These are phyloP conservation scores for Gomphus bonarii DNA, from an alignment of 1,284 basidiomycete species.

Conservation along the genomic window DNA sequence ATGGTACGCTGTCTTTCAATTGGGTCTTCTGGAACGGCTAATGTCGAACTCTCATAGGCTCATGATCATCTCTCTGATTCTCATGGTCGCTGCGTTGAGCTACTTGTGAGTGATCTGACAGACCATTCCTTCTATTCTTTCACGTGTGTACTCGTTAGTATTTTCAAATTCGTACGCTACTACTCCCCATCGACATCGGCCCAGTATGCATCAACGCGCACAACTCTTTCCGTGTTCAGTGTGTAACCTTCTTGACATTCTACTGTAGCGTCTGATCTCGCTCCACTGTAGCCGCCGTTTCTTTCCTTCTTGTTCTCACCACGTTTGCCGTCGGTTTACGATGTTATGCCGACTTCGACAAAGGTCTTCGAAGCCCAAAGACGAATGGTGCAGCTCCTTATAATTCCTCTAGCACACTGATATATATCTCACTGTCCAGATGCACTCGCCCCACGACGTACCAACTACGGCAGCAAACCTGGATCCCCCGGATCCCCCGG, in stretches of 20 bases:
- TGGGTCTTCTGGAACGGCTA: slow-evolving; percentile 8
- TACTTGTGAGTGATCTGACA: slow-evolving; percentile 44
- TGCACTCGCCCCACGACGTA: slow-evolving; percentile 1
- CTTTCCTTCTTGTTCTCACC: slow-evolving; percentile 59
- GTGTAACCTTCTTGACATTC: slow-evolving; percentile 21
- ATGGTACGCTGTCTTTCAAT: slow-evolving; percentile 34
- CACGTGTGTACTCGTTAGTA: slow-evolving; percentile 19
- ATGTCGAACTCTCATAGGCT: slow-evolving; percentile 31
- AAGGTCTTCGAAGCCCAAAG: slow-evolving; percentile 61
- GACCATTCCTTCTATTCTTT: slow-evolving; percentile 11
- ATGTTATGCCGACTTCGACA: slow-evolving; percentile 72
- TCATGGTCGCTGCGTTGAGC: slow-evolving; percentile 66
- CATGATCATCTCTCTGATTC: slow-evolving; percentile 53
- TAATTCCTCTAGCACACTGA: not conserved
- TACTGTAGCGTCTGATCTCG: not conserved
- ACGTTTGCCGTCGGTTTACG: slow-evolving; percentile 67
- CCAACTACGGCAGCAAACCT: not conserved
- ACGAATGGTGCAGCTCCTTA: slow-evolving; percentile 37
- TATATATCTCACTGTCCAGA: not conserved
- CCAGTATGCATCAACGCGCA: slow-evolving; percentile 58
- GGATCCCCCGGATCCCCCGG: slow-evolving; percentile 14
- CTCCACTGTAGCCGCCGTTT: slow-evolving; percentile 45
- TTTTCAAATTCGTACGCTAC: slow-evolving; percentile 77
- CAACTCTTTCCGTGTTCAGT: slow-evolving; percentile 75
- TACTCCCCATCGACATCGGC: slow-evolving; percentile 46